Percentiles rank a stretch among this genome's conserved stretches.
phyloP scores from a whole-genome alignment of 768 basidiomycete genomes.

The Imleria badia region DNA sequence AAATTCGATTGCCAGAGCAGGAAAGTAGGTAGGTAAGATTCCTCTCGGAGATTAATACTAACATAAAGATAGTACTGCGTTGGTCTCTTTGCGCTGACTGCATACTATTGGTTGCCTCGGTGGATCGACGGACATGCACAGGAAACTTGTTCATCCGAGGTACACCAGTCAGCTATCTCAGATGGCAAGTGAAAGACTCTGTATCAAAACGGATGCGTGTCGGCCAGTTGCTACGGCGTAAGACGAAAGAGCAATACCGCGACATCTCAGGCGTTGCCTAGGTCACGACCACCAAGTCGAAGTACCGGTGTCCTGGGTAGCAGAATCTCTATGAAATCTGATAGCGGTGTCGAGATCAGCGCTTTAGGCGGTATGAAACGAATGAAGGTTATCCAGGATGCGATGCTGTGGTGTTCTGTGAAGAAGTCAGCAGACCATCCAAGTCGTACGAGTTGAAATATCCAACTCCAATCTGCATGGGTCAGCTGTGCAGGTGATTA shows the following conservation, averaged over 20 bases:
- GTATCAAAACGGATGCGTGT: neutral
- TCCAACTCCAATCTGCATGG: neutral
- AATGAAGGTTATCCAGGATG: neutral
- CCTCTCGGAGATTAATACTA: slow-evolving; percentile 10
- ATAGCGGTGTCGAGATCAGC: slow-evolving; percentile 10
- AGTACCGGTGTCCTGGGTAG: neutral
- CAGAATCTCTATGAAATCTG: slow-evolving; percentile 1
- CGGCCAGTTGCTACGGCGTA: neutral
- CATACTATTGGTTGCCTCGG: neutral
- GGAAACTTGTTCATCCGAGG: neutral
- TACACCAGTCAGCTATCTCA: neutral
- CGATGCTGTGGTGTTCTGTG: slow-evolving; percentile 16
- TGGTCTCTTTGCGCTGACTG: neutral
- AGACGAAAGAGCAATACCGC: neutral
- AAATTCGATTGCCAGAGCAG: neutral
- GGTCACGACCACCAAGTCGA: neutral
- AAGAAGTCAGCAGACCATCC: neutral
- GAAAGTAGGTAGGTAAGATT: neutral
- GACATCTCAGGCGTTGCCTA: too few species aligned
- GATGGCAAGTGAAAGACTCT: neutral
- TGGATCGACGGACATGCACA: neutral
- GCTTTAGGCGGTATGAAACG: neutral
- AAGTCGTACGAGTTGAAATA: slow-evolving; percentile 18
- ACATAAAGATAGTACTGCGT: neutral
- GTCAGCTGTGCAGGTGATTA: neutral